Percentiles rank a stretch among this genome's conserved stretches.
Evolutionary conservation across 2,329 filamentous ascomycete species (phyloP).

Genomic region (Magnaporthiopsis rhizophila): DNA sequence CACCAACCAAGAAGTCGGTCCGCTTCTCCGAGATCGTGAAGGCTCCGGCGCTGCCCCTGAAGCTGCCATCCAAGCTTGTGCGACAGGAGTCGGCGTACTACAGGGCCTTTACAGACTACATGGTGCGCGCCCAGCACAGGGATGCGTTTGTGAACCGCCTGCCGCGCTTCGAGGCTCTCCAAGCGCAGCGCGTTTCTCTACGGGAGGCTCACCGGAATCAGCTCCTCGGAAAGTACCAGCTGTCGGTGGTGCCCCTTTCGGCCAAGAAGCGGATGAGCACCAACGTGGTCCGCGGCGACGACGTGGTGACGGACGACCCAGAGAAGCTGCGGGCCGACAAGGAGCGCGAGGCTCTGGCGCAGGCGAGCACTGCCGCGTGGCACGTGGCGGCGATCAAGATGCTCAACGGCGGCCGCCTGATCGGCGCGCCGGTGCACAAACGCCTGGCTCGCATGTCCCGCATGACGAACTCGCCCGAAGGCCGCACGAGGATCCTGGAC

Average conservation of each 20-base stretch:
- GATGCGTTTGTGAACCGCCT: conserved; percentile 83
- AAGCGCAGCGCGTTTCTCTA: conserved; percentile 71
- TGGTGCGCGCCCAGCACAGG: conserved; percentile 53
- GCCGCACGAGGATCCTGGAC: conserved; percentile 67
- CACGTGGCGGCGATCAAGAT: conserved; percentile 53
- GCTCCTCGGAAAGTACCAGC: conserved; percentile 76
- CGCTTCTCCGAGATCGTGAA: conserved; percentile 56
- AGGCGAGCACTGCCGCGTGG: conserved; percentile 56
- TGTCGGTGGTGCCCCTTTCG: conserved; percentile 60
- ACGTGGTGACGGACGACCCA: conserved; percentile 49
- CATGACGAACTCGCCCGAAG: conserved; percentile 30
- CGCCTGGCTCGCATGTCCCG: conserved; percentile 48
- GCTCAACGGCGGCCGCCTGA: conserved; percentile 56
- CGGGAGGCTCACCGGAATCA: conserved; percentile 68
- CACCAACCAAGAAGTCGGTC: conserved; percentile 59
- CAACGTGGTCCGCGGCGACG: conserved; percentile 67
- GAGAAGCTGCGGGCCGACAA: conserved; percentile 61
- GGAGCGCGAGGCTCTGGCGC: conserved; percentile 70
- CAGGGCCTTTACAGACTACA: conserved; percentile 72
- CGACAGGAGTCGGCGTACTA: conserved; percentile 74
- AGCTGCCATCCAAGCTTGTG: conserved; percentile 42
- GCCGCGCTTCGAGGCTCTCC: conserved; percentile 79
- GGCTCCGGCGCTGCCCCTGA: conserved; percentile 31
- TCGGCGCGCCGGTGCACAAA: conserved; percentile 56
- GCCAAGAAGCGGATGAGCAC: conserved; percentile 63